Conservation (phyloP, 1,139 yeast genomes). For the Magnusiomyces ingens region DNA sequence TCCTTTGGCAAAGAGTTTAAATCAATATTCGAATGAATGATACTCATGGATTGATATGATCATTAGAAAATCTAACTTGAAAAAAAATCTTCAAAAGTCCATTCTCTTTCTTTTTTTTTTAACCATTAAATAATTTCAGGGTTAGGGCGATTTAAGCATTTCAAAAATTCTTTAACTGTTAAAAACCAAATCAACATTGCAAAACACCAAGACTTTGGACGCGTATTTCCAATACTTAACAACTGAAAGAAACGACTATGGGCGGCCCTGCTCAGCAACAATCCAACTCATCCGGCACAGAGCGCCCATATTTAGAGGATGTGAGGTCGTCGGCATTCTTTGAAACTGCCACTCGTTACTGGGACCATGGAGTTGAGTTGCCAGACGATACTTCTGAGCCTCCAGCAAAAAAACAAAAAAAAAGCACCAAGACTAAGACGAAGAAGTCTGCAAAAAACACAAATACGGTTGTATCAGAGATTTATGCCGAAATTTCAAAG, state of each 20-base stretch:
- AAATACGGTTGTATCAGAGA: not conserved
- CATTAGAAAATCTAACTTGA: conserved; percentile 10
- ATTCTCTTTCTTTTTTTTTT: not conserved
- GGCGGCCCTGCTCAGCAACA: not conserved
- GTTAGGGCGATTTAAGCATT: not conserved
- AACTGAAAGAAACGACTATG: not conserved
- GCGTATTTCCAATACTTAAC: not conserved
- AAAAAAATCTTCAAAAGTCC: not conserved
- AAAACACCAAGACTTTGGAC: not conserved
- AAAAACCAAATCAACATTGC: not conserved
- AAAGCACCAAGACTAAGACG: conserved; percentile 3
- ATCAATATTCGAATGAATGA: not conserved
- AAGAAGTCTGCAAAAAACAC: not conserved
- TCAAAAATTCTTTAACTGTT: not conserved
- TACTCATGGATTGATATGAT: conserved; percentile 24
- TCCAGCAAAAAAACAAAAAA: conserved; percentile 5
- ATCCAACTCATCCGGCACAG: not conserved
- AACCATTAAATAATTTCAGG: not conserved
- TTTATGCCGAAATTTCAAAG: not conserved
- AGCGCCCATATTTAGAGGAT: not conserved
- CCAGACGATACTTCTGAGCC: not conserved
- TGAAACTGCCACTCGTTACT: not conserved
- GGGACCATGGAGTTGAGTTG: not conserved
- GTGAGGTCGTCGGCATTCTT: not conserved
- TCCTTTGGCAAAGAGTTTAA: not conserved